These are phyloP conservation scores for Babesia bovis DNA, from an alignment of 169 alveolate genomes.

Conservation along the genomic window DNA sequence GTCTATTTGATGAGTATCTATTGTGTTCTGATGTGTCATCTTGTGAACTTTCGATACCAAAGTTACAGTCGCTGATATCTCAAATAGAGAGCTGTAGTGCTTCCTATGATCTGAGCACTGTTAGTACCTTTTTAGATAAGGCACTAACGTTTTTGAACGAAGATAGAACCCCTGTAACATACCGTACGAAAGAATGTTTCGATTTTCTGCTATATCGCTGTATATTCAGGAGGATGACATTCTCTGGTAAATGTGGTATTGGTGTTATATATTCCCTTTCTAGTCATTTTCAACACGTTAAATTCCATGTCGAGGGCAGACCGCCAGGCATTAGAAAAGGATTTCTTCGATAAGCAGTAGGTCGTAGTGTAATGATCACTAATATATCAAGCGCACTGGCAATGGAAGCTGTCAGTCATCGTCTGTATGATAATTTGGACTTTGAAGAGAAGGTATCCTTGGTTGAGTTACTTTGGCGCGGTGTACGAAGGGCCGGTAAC, in stretches of 20 bases:
- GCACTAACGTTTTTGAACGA: slow-evolving; percentile 1
- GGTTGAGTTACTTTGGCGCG: slow-evolving; percentile 56
- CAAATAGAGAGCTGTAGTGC: background rate
- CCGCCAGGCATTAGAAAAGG: slow-evolving; percentile 21
- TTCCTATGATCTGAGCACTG: background rate
- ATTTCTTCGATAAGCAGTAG: slow-evolving; percentile 32
- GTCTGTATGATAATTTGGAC: slow-evolving; percentile 17
- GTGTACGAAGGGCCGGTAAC: slow-evolving; percentile 31
- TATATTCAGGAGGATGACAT: slow-evolving; percentile 23
- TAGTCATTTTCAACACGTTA: slow-evolving; percentile 35
- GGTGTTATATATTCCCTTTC: background rate
- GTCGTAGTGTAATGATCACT: background rate
- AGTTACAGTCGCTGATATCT: background rate
- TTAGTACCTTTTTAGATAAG: slow-evolving; percentile 10
- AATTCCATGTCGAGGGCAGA: slow-evolving; percentile 22
- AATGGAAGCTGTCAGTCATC: slow-evolving; percentile 7
- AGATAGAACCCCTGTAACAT: background rate
- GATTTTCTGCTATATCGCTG: slow-evolving; percentile 10
- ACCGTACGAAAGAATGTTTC: slow-evolving; percentile 19
- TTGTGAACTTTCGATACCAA: background rate
- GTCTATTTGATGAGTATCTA: slow-evolving; percentile 10
- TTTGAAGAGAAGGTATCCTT: slow-evolving; percentile 52
- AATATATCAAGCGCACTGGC: background rate
- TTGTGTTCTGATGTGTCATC: background rate
- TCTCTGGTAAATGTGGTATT: slow-evolving; percentile 5